Evolutionary conservation across 1,284 basidiomycete genomes (phyloP), one percentile per base, ranked within the genome.

Genomic region (Leccinum fallax): DNA sequence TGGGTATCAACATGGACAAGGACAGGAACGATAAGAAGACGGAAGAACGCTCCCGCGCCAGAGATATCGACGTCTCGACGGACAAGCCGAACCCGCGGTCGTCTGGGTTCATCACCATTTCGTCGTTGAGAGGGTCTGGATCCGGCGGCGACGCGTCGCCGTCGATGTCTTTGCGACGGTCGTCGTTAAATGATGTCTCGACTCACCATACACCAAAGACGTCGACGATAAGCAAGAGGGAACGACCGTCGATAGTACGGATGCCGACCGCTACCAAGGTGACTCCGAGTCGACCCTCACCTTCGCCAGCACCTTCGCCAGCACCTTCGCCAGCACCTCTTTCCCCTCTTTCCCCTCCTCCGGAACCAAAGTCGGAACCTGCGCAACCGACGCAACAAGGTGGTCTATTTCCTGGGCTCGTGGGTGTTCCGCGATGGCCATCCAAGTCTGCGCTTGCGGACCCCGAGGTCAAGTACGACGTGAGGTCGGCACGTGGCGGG

Each of bases 401-500:
- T 7, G 43, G 19, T 46, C 43, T 46, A 46, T 16, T 11, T 11
- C 40, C 40, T 43, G 40, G 19, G 5, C 43, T 5, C 19, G 7
- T 21, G 10, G 43, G 43, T 21, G 5, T 46, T 19, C 67, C 78
- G 7, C 68, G 70, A 0, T 77, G 79, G 58, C 76, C 78, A 2
- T 74, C 77, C 16, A 74, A 74, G 2, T 65, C 71, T 46, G 5
- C 19, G n/a, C 3, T 46, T 9, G 67, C 61, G 19, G 82, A 84
- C 66, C 75, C 82, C 0, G 84, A 85, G 60, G 79, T 79, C 26
- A 88, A 86, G 65, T 92, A 93, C 71, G 86, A 93, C 68, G 74
- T 90, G 21, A 85, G 87, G 5, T 92, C 89, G 46, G 91, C 90
- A 10, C 83, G 91, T 26, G 91, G 92, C 3, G 92, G 92, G 2